Conservation (phyloP, 2,329 filamentous ascomycete species). For the Cladosporium sp. region DNA sequence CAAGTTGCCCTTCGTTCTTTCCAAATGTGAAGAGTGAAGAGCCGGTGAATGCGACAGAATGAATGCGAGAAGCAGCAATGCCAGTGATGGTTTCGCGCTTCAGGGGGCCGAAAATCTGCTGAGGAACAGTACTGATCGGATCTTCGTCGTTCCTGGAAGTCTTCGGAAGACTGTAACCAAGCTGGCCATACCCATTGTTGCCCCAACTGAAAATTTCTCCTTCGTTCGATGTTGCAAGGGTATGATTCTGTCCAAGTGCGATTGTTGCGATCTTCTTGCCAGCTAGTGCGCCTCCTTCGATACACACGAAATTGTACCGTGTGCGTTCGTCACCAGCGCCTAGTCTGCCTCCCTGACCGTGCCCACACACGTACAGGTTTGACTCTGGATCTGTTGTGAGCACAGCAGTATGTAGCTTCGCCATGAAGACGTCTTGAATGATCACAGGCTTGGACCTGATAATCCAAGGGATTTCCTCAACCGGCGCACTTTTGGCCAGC, state of each 20-base stretch:
- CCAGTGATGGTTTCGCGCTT: conserved; percentile 81
- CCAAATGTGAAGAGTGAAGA: conserved; percentile 87
- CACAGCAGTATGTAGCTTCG: conserved; percentile 86
- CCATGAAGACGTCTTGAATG: conserved; percentile 78
- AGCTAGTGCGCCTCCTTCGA: conserved; percentile 67
- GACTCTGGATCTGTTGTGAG: conserved; percentile 81
- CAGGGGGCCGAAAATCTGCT: conserved; percentile 85
- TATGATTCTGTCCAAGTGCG: conserved; percentile 87
- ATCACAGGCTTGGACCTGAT: conserved; percentile 67
- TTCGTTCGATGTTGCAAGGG: conserved; percentile 73
- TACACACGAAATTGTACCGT: conserved; percentile 76
- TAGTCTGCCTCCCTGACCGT: conserved; percentile 83
- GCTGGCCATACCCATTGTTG: conserved; percentile 75
- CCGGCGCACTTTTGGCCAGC: conserved; percentile 26
- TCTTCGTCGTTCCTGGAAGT: conserved; percentile 69
- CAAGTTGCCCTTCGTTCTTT: conserved; percentile 90
- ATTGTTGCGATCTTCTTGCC: conserved; percentile 72
- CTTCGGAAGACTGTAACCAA: conserved; percentile 75
- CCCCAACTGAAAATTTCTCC: conserved; percentile 97
- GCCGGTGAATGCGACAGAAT: conserved; percentile 83
- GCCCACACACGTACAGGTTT: conserved; percentile 88
- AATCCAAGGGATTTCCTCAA: conserved; percentile 63
- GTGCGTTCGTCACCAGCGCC: conserved; percentile 88
- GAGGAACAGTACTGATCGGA: conserved; percentile 72
- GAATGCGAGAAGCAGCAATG: conserved; percentile 80